These are phyloP conservation scores for Penicillium pancosmium DNA, from an alignment of 495 filamentous ascomycete species.

Conservation along the genomic window DNA sequence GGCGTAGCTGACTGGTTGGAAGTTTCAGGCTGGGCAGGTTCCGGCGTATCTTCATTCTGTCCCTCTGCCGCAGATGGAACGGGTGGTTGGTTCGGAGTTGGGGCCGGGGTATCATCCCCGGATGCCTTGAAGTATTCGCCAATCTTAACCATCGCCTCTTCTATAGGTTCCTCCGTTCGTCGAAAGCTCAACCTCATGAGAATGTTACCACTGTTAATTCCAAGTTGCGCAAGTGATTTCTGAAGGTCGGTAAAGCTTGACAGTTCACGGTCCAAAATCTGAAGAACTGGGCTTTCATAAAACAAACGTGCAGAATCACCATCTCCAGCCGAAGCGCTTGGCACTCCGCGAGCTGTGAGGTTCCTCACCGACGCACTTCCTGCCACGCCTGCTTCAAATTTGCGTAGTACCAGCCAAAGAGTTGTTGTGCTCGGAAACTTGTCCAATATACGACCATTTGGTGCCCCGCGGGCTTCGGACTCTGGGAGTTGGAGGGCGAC, in stretches of 20 bases:
- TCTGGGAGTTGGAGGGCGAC: conserved; percentile 82
- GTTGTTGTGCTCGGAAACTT: conserved; percentile 84
- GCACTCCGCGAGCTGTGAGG: conserved; percentile 76
- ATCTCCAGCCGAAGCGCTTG: conserved; percentile 54
- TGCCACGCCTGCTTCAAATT: conserved; percentile 74
- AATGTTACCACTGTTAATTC: conserved; percentile 79
- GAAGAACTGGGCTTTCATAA: conserved; percentile 84
- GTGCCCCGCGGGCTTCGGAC: conserved; percentile 57
- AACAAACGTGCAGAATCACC: conserved; percentile 72
- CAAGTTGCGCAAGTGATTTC: conserved; percentile 83
- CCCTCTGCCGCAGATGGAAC: conserved; percentile 18
- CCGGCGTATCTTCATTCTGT: conserved; percentile 13
- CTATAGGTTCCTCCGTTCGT: conserved; percentile 74
- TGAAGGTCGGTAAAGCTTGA: conserved; percentile 78
- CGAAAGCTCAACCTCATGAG: conserved; percentile 77
- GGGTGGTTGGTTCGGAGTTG: conserved; percentile 14
- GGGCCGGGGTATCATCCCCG: conserved; percentile 35
- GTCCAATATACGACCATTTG: conserved; percentile 68
- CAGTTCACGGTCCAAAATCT: conserved; percentile 77
- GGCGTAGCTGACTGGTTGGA: conserved; percentile 15
- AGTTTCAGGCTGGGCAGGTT: conserved; percentile 9
- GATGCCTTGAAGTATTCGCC: conserved; percentile 62
- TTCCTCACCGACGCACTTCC: conserved; percentile 61
- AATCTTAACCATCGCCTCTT: conserved; percentile 84
- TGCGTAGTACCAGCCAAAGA: conserved; percentile 83